These are phyloP conservation scores for Trypanosoma caninum DNA, from an alignment of 208 protist genomes.

Conservation along the genomic window DNA sequence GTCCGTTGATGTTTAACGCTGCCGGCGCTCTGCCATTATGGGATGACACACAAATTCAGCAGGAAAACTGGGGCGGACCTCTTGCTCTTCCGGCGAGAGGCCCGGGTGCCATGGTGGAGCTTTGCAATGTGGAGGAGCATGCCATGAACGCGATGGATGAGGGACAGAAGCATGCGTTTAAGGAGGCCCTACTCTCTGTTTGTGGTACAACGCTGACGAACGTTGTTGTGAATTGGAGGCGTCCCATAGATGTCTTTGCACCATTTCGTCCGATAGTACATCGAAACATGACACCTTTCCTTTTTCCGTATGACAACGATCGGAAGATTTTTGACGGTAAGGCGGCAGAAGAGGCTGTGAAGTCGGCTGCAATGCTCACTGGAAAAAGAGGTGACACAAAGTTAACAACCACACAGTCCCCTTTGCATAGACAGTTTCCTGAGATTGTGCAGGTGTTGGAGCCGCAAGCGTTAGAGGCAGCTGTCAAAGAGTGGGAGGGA, in stretches of 20 bases:
- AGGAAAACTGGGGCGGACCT: slow-evolving; percentile 73
- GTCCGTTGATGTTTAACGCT: slow-evolving; percentile 17
- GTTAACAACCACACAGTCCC: slow-evolving; percentile 15
- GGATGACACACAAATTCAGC: slow-evolving; percentile 69
- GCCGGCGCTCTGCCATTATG: slow-evolving; percentile 49
- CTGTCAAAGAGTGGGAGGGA: slow-evolving; percentile 29
- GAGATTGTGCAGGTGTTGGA: slow-evolving; percentile 70
- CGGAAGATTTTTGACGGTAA: slow-evolving; percentile 35
- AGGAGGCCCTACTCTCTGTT: slow-evolving; percentile 12
- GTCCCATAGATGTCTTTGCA: slow-evolving; percentile 60
- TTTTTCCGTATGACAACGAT: slow-evolving; percentile 64
- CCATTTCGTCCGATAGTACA: slow-evolving; percentile 91
- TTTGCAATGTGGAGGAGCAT: slow-evolving; percentile 14
- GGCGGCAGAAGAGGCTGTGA: slow-evolving; percentile 29
- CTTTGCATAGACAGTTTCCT: slow-evolving; percentile 62
- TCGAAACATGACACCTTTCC: slow-evolving; percentile 76
- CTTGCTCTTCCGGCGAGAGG: slow-evolving; percentile 26
- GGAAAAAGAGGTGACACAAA: slow-evolving; percentile 25
- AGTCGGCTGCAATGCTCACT: background rate
- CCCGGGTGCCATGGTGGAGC: slow-evolving; percentile 6
- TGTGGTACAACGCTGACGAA: background rate
- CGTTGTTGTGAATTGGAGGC: slow-evolving; percentile 48
- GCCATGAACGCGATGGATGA: slow-evolving; percentile 13
- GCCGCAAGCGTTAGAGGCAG: slow-evolving; percentile 37
- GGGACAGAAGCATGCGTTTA: slow-evolving; percentile 7